phyloP scores from a whole-genome alignment of 345 rosid species.

The Pistacia integerrima region DNA sequence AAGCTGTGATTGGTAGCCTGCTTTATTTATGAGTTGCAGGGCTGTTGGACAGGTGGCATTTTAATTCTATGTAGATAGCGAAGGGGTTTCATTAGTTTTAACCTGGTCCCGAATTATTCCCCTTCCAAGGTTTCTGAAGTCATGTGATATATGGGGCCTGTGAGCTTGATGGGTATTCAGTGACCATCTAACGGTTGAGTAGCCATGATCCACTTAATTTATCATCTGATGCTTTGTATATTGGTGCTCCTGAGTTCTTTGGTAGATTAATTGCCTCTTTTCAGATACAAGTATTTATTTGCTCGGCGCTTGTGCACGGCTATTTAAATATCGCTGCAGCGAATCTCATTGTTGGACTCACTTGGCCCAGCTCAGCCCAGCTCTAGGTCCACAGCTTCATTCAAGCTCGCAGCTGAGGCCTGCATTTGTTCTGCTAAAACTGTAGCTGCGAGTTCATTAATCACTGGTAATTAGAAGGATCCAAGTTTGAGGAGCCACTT shows the following conservation, averaged over 20 bases:
- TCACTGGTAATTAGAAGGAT: too few species aligned
- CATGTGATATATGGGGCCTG: neutral
- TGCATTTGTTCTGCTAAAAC: too few species aligned
- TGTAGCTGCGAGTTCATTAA: too few species aligned
- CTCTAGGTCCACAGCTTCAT: neutral
- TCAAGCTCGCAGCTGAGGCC: too few species aligned
- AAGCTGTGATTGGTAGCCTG: slow-evolving; percentile 18
- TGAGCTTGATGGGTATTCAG: neutral
- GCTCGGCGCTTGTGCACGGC: neutral
- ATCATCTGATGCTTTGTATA: neutral
- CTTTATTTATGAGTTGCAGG: slow-evolving; percentile 1
- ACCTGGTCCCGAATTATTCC: neutral
- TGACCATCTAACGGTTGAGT: neutral
- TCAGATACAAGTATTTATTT: neutral
- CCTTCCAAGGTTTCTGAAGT: too few species aligned
- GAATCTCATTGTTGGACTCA: neutral
- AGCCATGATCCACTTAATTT: neutral
- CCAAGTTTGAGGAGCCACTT: too few species aligned
- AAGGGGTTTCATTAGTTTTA: neutral
- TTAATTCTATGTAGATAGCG: neutral
- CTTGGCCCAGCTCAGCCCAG: neutral
- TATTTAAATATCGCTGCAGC: neutral
- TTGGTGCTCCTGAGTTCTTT: neutral
- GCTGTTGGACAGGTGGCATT: slow-evolving; percentile 10
- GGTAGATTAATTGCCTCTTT: neutral